A percentile compares a stretch with the other conserved stretches of the same genome.
These are phyloP conservation scores for Suillus occidentalis DNA, from an alignment of 768 basidiomycete genomes.

Conservation along the genomic window DNA sequence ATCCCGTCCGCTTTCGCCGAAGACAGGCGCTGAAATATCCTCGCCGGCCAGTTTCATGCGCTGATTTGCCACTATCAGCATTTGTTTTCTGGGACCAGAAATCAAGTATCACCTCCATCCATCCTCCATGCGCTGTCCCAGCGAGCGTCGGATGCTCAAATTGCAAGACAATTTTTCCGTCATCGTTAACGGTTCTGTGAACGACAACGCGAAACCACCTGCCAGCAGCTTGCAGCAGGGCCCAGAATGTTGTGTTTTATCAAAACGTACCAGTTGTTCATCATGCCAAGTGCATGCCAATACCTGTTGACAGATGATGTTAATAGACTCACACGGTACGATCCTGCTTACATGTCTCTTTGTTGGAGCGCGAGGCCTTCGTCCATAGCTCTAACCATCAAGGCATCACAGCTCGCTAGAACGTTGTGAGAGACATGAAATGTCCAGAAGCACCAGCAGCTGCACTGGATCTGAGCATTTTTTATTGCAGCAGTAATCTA, in stretches of 20 bases:
- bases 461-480: neutral
- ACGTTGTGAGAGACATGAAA: constrained; percentile 36
- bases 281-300: constrained; percentile 60
- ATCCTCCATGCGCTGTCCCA: constrained; percentile 48
- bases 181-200: constrained; percentile 32
- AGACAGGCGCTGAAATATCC: constrained; percentile 44
- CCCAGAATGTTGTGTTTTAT: neutral
- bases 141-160: constrained; percentile 64
- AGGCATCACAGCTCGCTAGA: constrained; percentile 35
- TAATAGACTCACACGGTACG: constrained; percentile 6
- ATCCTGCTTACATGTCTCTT: constrained; percentile 45
- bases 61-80: constrained; percentile 14
- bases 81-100: neutral
- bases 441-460: constrained; percentile 64
- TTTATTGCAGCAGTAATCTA: neutral
- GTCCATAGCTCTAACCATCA: constrained; percentile 57
- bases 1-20: constrained; percentile 18
- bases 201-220: constrained; percentile 62
- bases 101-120: constrained; percentile 50
- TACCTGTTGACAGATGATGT: constrained; percentile 23
- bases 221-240: constrained; percentile 6
- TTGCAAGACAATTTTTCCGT: constrained; percentile 26
- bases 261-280: constrained; percentile 46
- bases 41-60: constrained; percentile 46
- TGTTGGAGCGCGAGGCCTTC: constrained; percentile 51